Evolutionary conservation across 768 basidiomycete genomes (phyloP).

Genomic region (Rhizopogon roseolus): DNA sequence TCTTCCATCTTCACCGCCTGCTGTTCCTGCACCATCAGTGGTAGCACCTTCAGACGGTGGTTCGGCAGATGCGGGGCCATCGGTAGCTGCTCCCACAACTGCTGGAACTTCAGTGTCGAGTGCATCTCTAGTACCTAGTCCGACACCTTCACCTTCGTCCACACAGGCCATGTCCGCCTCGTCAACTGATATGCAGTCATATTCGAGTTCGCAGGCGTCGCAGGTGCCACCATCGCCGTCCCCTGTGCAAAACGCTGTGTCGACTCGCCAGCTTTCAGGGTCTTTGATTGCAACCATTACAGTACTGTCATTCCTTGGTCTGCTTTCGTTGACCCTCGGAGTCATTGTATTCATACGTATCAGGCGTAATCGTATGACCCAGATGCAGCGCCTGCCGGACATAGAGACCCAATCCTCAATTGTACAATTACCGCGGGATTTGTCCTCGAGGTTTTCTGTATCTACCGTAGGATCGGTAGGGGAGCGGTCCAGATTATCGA

Average conservation of each 20-base stretch:
- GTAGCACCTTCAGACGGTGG: neutral
- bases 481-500: neutral
- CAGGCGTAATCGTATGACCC: slow-evolving; percentile 3
- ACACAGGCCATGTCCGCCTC: neutral
- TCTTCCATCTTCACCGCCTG: neutral
- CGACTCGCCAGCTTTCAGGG: slow-evolving; percentile 1
- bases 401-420: neutral
- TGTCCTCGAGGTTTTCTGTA: slow-evolving; percentile 3
- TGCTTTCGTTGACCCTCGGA: slow-evolving; percentile 13
- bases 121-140: neutral
- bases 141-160: slow-evolving; percentile 2
- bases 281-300: slow-evolving; percentile 14
- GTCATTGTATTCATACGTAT: slow-evolving; percentile 10
- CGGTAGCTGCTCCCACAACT: no score
- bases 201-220: neutral
- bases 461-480: neutral
- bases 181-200: neutral
- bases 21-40: neutral
- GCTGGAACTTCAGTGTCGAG: neutral
- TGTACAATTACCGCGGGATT: neutral
- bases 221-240: neutral
- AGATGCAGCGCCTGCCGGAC: neutral
- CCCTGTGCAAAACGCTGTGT: neutral
- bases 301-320: slow-evolving; percentile 9
- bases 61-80: no score